A percentile compares a stretch with the other conserved stretches of the same genome.
Evolutionary conservation across 805 yeast genomes (phyloP).

Genomic region (Pichia membranifaciens): DNA sequence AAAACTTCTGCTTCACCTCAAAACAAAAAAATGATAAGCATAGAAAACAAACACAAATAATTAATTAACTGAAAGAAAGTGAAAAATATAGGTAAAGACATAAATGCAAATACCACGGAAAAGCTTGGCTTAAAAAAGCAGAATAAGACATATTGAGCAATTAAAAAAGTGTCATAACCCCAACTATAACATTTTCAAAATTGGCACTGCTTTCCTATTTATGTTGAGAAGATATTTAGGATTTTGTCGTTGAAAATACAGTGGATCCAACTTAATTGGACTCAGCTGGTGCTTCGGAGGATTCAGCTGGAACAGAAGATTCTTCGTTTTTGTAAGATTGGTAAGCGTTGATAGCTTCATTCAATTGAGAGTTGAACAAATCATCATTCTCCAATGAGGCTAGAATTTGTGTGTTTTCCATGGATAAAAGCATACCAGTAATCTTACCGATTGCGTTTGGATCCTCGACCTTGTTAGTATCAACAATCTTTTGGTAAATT

Average conservation of each 20-base stretch:
- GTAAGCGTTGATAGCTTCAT: conserved; percentile 92
- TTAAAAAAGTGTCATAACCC: conserved; percentile 4
- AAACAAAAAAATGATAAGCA: conserved; percentile 3
- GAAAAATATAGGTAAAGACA: conserved; percentile 7
- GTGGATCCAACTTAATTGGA: background rate
- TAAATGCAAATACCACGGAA: conserved; percentile 1
- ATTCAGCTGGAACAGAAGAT: conserved; percentile 11
- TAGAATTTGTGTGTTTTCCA: conserved; percentile 86
- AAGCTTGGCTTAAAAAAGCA: background rate
- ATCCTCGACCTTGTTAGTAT: conserved; percentile 81
- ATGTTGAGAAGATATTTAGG: background rate
- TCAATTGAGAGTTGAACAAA: conserved; percentile 82
- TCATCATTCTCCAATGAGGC: conserved; percentile 86
- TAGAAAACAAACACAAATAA: conserved; percentile 9
- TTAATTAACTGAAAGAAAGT: conserved; percentile 3
- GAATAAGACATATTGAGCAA: background rate
- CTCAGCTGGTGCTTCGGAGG: conserved; percentile 9
- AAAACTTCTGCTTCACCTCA: conserved; percentile 1
- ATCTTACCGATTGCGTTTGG: conserved; percentile 97
- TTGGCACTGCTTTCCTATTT: background rate
- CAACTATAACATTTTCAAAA: background rate
- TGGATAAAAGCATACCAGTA: conserved; percentile 97
- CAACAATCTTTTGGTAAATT: conserved; percentile 85
- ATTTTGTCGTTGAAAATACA: background rate
- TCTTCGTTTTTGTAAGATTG: conserved; percentile 69